phyloP scores from a whole-genome alignment of 2,329 filamentous ascomycete genomes.

The Colletotrichum australisinense region DNA sequence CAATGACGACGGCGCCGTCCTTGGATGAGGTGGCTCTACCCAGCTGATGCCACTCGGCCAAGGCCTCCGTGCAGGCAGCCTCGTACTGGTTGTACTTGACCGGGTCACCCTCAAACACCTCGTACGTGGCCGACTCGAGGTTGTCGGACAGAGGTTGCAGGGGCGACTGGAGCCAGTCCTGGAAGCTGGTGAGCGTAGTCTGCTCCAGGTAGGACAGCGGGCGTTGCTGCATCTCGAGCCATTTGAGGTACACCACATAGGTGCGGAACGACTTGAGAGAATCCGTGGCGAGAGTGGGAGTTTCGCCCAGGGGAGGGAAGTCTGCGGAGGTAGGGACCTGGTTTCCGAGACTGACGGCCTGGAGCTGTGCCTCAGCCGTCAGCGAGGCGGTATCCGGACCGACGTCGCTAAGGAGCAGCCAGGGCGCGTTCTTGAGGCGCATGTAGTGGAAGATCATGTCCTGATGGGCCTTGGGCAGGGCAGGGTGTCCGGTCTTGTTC shows the following conservation, averaged over 20 bases:
- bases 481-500: conserved; percentile 71
- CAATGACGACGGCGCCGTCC: conserved; percentile 81
- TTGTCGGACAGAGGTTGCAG: conserved; percentile 96
- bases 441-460: conserved; percentile 71
- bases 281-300: conserved; percentile 43
- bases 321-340: conserved; percentile 56
- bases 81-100: conserved; percentile 99
- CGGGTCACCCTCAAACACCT: conserved; percentile 98
- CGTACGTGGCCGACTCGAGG: conserved; percentile 95
- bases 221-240: conserved; percentile 86
- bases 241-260: conserved; percentile 83
- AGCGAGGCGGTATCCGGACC: conserved; percentile 54
- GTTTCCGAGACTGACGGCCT: conserved; percentile 38
- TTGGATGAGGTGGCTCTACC: conserved; percentile 80
- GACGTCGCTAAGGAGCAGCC: conserved; percentile 72
- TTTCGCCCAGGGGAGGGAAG: conserved; percentile 79
- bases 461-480: conserved; percentile 71
- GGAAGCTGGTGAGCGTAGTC: conserved; percentile 69
- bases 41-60: conserved; percentile 81
- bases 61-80: conserved; percentile 81
- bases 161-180: conserved; percentile 96
- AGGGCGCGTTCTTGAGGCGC: conserved; percentile 71
- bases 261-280: conserved; percentile 40
- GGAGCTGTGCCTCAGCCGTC: conserved; percentile 26
- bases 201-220: conserved; percentile 64